These are phyloP conservation scores for Ustilago bromivora DNA, from an alignment of 1,284 basidiomycete genomes.

Conservation along the genomic window DNA sequence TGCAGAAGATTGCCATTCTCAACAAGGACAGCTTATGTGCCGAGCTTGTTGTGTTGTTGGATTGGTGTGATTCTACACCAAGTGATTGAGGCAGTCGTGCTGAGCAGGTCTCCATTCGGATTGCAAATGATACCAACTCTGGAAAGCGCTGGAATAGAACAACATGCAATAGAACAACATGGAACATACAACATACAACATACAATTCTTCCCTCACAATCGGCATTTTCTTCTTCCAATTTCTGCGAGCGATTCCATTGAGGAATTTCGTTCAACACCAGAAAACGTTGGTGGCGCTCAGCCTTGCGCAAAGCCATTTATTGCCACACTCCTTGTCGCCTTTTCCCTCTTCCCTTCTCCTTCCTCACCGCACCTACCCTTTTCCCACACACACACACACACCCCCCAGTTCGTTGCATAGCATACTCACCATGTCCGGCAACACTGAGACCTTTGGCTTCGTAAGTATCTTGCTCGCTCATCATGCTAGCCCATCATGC, in stretches of 20 bases:
- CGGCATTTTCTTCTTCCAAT: background rate
- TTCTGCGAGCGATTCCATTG: constrained; percentile 10
- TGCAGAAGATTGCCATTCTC: constrained; percentile 3
- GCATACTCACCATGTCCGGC: constrained; percentile 58
- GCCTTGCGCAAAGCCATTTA: constrained; percentile 44
- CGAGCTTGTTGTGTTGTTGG: too few species aligned
- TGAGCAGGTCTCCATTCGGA: background rate
- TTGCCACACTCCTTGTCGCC: constrained; percentile 8
- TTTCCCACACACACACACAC: too few species aligned
- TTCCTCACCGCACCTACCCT: constrained; percentile 28
- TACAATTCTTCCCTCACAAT: too few species aligned
- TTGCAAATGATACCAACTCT: background rate
- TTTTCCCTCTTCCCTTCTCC: background rate
- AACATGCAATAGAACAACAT: constrained; percentile 36
- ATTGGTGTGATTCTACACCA: too few species aligned
- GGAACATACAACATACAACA: too few species aligned
- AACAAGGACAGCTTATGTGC: too few species aligned
- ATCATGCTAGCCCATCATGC: background rate
- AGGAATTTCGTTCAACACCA: constrained; percentile 28
- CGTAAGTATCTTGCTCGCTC: constrained; percentile 37
- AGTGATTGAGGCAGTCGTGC: background rate
- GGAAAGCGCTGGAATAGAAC: constrained; percentile 23
- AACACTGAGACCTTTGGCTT: constrained; percentile 68
- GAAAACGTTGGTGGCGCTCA: background rate
- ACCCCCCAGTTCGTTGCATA: constrained; percentile 27